Evolutionary conservation across 306 rosid species (phyloP).

Genomic region (Datisca glomerata): DNA sequence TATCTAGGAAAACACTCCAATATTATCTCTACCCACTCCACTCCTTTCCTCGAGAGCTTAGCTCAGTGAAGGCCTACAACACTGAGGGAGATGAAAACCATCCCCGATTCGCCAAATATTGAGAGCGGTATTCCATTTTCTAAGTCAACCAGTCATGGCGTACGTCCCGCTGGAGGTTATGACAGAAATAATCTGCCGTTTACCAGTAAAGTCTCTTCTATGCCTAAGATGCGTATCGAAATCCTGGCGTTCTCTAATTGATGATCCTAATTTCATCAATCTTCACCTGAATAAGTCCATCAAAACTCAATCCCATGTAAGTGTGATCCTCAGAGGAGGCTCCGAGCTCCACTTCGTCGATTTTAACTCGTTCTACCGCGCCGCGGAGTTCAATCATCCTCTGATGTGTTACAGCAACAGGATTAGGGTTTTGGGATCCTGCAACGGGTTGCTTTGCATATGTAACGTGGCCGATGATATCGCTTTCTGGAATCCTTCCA

Average conservation of each 20-base stretch:
- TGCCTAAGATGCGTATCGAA: constrained; percentile 28
- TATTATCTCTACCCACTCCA: no score
- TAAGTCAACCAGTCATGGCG: constrained; percentile 14
- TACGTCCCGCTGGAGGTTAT: constrained; percentile 49
- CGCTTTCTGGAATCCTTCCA: constrained; percentile 68
- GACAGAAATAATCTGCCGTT: constrained; percentile 30
- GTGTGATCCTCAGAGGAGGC: constrained; percentile 25
- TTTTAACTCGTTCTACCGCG: constrained; percentile 14
- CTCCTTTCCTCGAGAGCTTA: no score
- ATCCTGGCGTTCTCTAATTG: constrained; percentile 35
- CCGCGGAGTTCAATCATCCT: constrained; percentile 43
- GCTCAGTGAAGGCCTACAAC: no score
- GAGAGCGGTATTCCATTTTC: no score
- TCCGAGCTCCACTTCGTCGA: constrained; percentile 26
- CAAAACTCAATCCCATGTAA: constrained; percentile 8
- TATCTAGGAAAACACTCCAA: no score
- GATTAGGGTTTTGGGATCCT: constrained; percentile 43
- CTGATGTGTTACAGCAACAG: constrained; percentile 74
- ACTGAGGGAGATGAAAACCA: no score
- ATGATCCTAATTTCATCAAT: constrained; percentile 22
- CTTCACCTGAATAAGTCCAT: constrained; percentile 28
- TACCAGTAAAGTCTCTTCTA: constrained; percentile 25
- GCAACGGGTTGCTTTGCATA: constrained; percentile 60
- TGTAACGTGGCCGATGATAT: constrained; percentile 68
- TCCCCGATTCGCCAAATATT: no score